These are phyloP conservation scores for Podospora conica DNA, from an alignment of 495 filamentous ascomycete species.

Conservation along the genomic window DNA sequence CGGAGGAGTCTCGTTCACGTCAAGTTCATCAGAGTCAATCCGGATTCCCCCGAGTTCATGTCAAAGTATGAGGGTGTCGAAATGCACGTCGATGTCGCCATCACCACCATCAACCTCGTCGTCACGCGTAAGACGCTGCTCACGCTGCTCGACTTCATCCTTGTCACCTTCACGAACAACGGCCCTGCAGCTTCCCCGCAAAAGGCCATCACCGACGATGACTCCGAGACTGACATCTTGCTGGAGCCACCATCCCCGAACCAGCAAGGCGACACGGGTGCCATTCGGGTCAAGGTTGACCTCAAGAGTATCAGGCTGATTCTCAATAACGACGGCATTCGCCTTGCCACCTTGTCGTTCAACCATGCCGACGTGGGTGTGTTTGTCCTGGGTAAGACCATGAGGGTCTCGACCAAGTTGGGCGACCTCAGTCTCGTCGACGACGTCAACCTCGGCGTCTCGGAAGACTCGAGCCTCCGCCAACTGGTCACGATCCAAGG, in stretches of 20 bases:
- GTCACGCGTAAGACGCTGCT: conserved; percentile 90
- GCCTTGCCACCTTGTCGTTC: conserved; percentile 85
- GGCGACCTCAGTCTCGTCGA: conserved; percentile 85
- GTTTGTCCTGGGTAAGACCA: conserved; percentile 74
- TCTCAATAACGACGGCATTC: conserved; percentile 96
- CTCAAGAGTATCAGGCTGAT: conserved; percentile 89
- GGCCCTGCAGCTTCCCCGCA: conserved; percentile 31
- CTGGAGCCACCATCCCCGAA: conserved; percentile 26
- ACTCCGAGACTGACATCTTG: conserved; percentile 32
- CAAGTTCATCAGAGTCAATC: conserved; percentile 83
- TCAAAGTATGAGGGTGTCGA: conserved; percentile 86
- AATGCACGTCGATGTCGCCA: conserved; percentile 82
- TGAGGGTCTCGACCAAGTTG: conserved; percentile 79
- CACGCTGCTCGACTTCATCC: conserved; percentile 90
- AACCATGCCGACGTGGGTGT: conserved; percentile 87
- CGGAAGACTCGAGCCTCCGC: conserved; percentile 70
- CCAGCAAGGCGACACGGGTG: conserved; percentile 33
- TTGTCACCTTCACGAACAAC: conserved; percentile 85
- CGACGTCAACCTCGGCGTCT: conserved; percentile 88
- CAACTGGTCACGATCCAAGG: conserved; percentile 91
- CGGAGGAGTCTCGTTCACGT: conserved; percentile 78
- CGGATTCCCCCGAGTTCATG: conserved; percentile 87
- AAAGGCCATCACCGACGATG: conserved; percentile 33
- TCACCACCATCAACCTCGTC: conserved; percentile 92
- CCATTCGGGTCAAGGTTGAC: conserved; percentile 74